Evolutionary conservation across 177 flowering plant genomes (phyloP).

Genomic region (Tripterygium wilfordii): DNA sequence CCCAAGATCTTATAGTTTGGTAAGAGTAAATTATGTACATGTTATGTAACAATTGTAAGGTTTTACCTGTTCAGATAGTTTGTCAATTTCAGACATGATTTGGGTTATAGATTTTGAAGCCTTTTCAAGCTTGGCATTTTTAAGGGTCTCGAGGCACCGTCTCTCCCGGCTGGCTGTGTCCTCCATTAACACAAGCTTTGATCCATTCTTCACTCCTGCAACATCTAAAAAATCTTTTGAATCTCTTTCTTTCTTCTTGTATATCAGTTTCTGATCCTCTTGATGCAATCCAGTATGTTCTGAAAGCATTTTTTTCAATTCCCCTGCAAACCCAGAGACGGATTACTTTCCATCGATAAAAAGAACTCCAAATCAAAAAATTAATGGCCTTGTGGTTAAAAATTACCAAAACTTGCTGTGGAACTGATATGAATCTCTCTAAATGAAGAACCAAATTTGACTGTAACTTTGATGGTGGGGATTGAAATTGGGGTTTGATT

Average conservation of each 20-base stretch:
- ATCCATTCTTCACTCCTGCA: constrained; percentile 35
- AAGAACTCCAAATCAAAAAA: no score
- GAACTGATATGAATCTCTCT: constrained; percentile 34
- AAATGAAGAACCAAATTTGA: constrained; percentile 37
- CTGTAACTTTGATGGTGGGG: constrained; percentile 32
- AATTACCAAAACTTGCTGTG: constrained; percentile 49
- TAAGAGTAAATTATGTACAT: no score
- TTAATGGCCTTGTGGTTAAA: background rate
- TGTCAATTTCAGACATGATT: constrained; percentile 38
- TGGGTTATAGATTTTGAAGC: constrained; percentile 26
- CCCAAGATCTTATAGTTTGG: no score
- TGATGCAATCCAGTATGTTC: constrained; percentile 34
- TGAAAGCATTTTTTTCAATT: constrained; percentile 44
- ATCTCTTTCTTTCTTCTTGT: constrained; percentile 42
- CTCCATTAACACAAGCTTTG: constrained; percentile 36
- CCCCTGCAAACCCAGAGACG: constrained; percentile 27
- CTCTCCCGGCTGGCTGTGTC: constrained; percentile 30
- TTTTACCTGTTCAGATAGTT: constrained; percentile 29
- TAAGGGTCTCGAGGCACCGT: constrained; percentile 23
- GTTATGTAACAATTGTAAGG: no score
- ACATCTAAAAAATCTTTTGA: constrained; percentile 40
- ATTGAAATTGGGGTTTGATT: constrained; percentile 11
- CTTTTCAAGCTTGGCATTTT: constrained; percentile 26
- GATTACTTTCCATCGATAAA: no score
- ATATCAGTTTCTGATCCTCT: constrained; percentile 39